Percentiles rank a stretch among this genome's conserved stretches.
These are phyloP conservation scores for Hypocrella siamensis DNA, from an alignment of 2,329 filamentous ascomycete species.

Conservation along the genomic window DNA sequence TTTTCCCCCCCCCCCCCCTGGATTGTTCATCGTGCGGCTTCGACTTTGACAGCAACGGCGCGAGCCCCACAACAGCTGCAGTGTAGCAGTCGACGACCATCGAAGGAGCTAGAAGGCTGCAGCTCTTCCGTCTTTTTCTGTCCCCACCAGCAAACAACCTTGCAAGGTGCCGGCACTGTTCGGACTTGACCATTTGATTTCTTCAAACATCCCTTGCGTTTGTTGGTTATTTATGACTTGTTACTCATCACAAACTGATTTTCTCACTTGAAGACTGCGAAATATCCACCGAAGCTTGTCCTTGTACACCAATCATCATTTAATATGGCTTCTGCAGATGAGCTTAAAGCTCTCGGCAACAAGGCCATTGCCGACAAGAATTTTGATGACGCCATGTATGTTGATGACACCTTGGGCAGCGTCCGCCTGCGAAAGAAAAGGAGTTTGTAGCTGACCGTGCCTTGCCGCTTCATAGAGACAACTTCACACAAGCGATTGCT, in stretches of 20 bases:
- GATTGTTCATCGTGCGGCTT: no score
- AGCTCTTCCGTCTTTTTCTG: slow-evolving; percentile 11
- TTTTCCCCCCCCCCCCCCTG: no score
- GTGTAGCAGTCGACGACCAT: slow-evolving; percentile 14
- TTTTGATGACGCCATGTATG: slow-evolving; percentile 88
- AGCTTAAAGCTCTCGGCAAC: slow-evolving; percentile 96
- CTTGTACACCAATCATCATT: background rate
- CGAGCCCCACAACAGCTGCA: no score
- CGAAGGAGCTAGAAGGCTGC: slow-evolving; percentile 27
- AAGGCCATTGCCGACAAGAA: slow-evolving; percentile 97
- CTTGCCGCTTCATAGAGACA: slow-evolving; percentile 44
- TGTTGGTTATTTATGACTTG: background rate
- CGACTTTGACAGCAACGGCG: no score
- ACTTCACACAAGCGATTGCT: slow-evolving; percentile 87
- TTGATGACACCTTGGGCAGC: slow-evolving; percentile 10
- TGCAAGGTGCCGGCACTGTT: background rate
- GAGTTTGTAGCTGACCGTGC: background rate
- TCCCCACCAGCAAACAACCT: slow-evolving; percentile 11
- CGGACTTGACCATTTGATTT: background rate
- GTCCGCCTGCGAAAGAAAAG: no score
- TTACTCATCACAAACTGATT: background rate
- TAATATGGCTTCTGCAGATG: slow-evolving; percentile 45
- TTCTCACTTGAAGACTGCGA: background rate
- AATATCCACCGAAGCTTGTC: background rate
- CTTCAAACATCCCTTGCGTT: no score